Evolutionary conservation across 768 basidiomycete species (phyloP).

Genomic region (Tylopilus sp.): DNA sequence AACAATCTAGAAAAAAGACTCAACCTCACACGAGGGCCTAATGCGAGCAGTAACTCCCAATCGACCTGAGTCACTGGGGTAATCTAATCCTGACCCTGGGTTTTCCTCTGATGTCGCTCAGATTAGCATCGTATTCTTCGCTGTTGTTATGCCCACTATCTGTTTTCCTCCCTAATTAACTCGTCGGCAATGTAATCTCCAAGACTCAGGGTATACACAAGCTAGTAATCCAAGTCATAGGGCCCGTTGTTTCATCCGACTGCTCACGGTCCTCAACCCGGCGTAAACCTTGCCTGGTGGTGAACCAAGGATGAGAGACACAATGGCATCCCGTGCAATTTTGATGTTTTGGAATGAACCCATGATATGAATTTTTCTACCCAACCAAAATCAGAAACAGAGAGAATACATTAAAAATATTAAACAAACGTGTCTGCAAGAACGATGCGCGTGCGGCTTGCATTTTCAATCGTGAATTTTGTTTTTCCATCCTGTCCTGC

Average conservation of each 20-base stretch:
- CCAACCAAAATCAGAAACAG: conserved; percentile 8
- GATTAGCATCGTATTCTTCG: not conserved
- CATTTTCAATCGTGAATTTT: conserved; percentile 97
- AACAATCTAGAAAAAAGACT: conserved; percentile 32
- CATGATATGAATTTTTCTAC: conserved; percentile 95
- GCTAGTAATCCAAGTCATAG: conserved; percentile 41
- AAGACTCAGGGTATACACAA: conserved; percentile 4
- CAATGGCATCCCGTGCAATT: conserved; percentile 93
- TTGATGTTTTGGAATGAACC: conserved; percentile 99
- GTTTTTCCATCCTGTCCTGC: conserved; percentile 99
- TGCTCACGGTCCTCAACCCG: conserved; percentile 85
- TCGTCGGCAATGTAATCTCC: conserved; percentile 10
- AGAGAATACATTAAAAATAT: not conserved
- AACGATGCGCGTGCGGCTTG: conserved; percentile 95
- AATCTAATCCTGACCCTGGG: not conserved
- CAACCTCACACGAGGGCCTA: conserved; percentile 17
- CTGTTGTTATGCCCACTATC: not conserved
- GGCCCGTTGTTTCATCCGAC: conserved; percentile 90
- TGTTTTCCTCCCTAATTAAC: conserved; percentile 3
- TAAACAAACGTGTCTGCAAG: conserved; percentile 88
- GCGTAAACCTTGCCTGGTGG: conserved; percentile 95
- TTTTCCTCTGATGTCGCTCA: not conserved
- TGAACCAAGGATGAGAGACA: conserved; percentile 91
- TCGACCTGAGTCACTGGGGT: not conserved
- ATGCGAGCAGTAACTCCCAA: conserved; percentile 6